Base-by-base conservation (phyloP, 306 rosid species). In the Acmispon strigosus region DNA sequence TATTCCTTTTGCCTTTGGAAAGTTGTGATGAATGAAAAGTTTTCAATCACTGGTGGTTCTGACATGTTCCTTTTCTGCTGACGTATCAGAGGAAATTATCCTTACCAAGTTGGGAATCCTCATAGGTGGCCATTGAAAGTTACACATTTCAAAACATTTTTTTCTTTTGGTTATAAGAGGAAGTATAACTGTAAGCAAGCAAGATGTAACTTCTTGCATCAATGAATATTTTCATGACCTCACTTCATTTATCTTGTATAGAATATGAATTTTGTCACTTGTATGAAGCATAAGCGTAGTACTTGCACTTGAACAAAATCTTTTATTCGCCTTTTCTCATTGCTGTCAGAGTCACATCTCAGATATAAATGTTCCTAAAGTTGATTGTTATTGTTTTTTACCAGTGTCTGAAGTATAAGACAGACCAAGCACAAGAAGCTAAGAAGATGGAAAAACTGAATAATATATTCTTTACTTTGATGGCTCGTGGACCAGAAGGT, bases 401-500 rank as follows among this genome's bases (percentile, higher is more conserved):
- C 53, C 82, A 94, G 92, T 91, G 96, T 84, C 88, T 91, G 79
- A 91, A 94, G 83, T 91, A 81, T 75, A 91, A 94, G 87, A 91
- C 96, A 18, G 96, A 91, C 63, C 99, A 91, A 77, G 86, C 95
- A n/a, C 99, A 91, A 74, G 97, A 94, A 37, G 96, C 90, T 24
- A 89, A 84, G 84, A 91, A 89, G 86, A 90, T 88, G 94, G 96
- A 86, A 71, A 89, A 84, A 73, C 87, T 89, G 3, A 89, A 94
- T 66, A 91, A 87, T 80, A 83, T 91, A 75, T 91, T 94, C 84
- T 94, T 91, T 85, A 78, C 99, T 60, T 73, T 90, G 84, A 94
- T 94, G 97, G 88, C 97, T 34, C 83, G 97, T 67, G 97, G 97
- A 71, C 99, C 99, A 61, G 91, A 91, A 58, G 95, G 97, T 93